Evolutionary conservation across 2,329 filamentous ascomycete genomes (phyloP).

Genomic region (Thielaviopsis musarum): DNA sequence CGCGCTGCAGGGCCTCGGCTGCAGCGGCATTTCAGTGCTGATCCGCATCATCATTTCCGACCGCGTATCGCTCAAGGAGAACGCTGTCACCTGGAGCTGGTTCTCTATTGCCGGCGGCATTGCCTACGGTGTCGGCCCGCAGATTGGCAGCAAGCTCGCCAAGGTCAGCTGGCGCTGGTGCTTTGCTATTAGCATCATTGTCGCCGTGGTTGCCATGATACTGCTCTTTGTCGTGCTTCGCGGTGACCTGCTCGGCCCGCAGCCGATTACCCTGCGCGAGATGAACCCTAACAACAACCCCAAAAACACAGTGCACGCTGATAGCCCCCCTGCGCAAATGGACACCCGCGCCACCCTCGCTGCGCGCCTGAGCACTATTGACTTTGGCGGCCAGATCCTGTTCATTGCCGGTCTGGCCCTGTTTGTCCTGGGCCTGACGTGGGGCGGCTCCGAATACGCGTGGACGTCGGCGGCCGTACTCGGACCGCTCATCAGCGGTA

Average conservation of each 20-base stretch:
- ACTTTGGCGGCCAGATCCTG: constrained; percentile 36
- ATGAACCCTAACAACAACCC: constrained; percentile 21
- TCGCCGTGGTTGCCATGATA: constrained; percentile 33
- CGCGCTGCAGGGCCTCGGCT: constrained; percentile 43
- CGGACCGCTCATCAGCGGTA: constrained; percentile 30
- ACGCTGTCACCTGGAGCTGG: constrained; percentile 43
- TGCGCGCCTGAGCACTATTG: constrained; percentile 34
- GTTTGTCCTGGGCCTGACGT: constrained; percentile 36
- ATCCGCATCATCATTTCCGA: constrained; percentile 48
- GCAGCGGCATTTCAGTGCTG: constrained; percentile 43
- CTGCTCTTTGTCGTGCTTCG: constrained; percentile 39
- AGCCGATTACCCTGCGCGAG: constrained; percentile 28
- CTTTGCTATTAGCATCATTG: constrained; percentile 46
- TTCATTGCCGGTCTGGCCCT: constrained; percentile 39
- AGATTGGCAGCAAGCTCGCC: constrained; percentile 39
- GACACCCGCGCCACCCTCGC: constrained; percentile 22
- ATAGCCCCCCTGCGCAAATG: not conserved
- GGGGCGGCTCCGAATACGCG: constrained; percentile 35
- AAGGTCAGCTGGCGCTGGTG: constrained; percentile 46
- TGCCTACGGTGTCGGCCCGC: constrained; percentile 43
- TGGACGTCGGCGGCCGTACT: constrained; percentile 35
- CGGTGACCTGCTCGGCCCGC: constrained; percentile 38
- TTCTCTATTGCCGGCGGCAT: constrained; percentile 44
- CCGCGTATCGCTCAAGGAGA: constrained; percentile 43
- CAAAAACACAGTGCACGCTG: constrained; percentile 14